Evolutionary conservation across 2,329 filamentous ascomycete species (phyloP), one percentile per base, ranked within the genome.

Genomic region (Daldinia sp.): DNA sequence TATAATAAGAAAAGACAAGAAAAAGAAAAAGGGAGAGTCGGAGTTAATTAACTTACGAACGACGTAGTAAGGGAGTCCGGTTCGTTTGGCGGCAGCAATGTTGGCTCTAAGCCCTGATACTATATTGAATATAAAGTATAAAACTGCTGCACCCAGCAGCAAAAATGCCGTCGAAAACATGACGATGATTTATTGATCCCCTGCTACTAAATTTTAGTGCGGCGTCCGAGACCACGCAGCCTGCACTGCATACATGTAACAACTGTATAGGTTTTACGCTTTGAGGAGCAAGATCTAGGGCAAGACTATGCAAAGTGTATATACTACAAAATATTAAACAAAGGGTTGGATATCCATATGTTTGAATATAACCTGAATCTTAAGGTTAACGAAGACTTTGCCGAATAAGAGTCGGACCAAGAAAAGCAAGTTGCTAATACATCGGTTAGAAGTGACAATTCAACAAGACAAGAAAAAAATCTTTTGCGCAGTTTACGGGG

Each of bases 1-100:
- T 12, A 30, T 20, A 33, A 46, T 15, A 20, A 4, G 20, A 3
- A 7, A 18, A 15, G 12, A n/a, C n/a, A 18, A 20, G 12, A 13
- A 33, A 9, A 13, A 1, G 10, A 30, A n/a, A 33, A 13, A n/a
- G 53, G 46, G n/a, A 26, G 18, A 42, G 23, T 53, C 7, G 15
- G 23, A 37, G 4, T 41, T 28, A 48, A 18, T 55, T 6, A 62
- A 85, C 86, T 73, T 78, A 89, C 87, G 87, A 28, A 82, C 75
- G 50, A 89, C 72, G 28, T 86, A 77, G 72, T 88, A 89, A 6
- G 82, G 83, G 60, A 89, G 73, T 5, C 86, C 85, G 15, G 82
- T 83, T 63, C 79, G 80, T 77, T 84, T 86, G 2, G 87, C 87
- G 35, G 81, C 80, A 9, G 78, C 79, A 57, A 88, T 83, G 67